phyloP scores from a whole-genome alignment of 129 eudicot species.

The Flaveria robusta region DNA sequence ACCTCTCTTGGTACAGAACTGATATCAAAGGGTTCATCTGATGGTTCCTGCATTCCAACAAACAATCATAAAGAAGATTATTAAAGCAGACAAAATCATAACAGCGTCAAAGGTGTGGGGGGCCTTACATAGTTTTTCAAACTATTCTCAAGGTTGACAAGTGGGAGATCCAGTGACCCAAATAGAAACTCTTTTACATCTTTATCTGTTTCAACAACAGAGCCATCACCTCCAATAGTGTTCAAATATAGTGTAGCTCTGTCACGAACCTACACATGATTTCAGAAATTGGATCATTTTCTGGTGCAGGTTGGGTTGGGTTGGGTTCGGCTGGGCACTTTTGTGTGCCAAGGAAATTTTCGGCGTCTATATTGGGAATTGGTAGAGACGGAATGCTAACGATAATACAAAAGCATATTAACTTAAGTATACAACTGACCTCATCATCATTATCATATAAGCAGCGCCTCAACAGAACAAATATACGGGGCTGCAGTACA shows the following conservation, averaged over 20 bases:
- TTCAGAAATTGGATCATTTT: slow-evolving; percentile 11
- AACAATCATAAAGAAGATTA: slow-evolving; percentile 9
- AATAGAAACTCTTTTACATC: slow-evolving; percentile 83
- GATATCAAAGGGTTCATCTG: slow-evolving; percentile 84
- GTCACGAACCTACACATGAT: slow-evolving; percentile 77
- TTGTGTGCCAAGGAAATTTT: too few relatives aligned
- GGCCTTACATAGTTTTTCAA: slow-evolving; percentile 84
- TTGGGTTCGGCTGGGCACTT: too few relatives aligned
- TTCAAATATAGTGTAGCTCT: slow-evolving; percentile 90
- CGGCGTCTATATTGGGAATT: too few relatives aligned
- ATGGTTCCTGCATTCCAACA: slow-evolving; percentile 61
- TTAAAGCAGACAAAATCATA: slow-evolving; percentile 2
- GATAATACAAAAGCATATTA: not conserved
- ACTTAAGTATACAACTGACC: slow-evolving; percentile 54
- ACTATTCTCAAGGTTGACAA: slow-evolving; percentile 77
- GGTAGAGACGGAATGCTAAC: not conserved
- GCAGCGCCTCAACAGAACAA: slow-evolving; percentile 82
- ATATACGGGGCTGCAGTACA: slow-evolving; percentile 87
- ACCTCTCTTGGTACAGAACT: slow-evolving; percentile 82
- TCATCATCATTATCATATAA: slow-evolving; percentile 93
- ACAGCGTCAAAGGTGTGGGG: not conserved
- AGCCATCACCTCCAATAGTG: slow-evolving; percentile 88
- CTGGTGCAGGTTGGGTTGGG: too few relatives aligned
- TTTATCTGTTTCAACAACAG: slow-evolving; percentile 83
- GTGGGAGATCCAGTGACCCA: slow-evolving; percentile 81